Evolutionary conservation across 305 asterid species (phyloP).

Genomic region (Stenogyne calaminthoides): DNA sequence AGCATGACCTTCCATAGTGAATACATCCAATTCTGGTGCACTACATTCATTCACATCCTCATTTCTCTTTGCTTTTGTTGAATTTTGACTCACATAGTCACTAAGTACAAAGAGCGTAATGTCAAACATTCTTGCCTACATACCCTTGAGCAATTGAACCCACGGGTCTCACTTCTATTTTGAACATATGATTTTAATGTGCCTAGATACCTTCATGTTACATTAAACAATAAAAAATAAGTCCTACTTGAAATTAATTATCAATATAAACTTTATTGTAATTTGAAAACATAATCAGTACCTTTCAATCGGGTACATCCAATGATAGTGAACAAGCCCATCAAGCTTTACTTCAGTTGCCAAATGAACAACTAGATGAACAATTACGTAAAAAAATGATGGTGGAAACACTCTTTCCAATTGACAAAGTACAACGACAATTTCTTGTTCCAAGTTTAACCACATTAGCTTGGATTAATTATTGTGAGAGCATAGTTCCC

Average conservation of each 20-base stretch:
- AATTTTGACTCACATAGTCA: slow-evolving; percentile 12
- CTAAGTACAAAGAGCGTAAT: slow-evolving; percentile 2
- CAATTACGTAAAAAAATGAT: slow-evolving; percentile 16
- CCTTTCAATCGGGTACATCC: neutral
- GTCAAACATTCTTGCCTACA: slow-evolving; percentile 1
- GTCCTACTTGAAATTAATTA: neutral
- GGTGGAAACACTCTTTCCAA: neutral
- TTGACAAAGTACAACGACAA: neutral
- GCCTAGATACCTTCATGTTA: neutral
- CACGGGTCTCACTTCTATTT: neutral
- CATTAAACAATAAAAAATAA: neutral
- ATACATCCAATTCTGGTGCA: neutral
- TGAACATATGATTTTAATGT: slow-evolving; percentile 12
- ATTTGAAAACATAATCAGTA: neutral
- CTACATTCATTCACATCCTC: neutral
- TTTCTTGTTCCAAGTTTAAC: slow-evolving; percentile 15
- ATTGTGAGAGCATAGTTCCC: neutral
- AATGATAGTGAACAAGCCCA: neutral
- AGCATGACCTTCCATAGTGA: neutral
- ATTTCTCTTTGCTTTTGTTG: neutral
- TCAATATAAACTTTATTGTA: neutral
- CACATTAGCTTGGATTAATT: neutral
- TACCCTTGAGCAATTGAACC: slow-evolving; percentile 16
- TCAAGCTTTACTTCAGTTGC: neutral
- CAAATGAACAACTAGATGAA: neutral